Conservation (phyloP, 306 rosid species). For the Corylus avellana region DNA sequence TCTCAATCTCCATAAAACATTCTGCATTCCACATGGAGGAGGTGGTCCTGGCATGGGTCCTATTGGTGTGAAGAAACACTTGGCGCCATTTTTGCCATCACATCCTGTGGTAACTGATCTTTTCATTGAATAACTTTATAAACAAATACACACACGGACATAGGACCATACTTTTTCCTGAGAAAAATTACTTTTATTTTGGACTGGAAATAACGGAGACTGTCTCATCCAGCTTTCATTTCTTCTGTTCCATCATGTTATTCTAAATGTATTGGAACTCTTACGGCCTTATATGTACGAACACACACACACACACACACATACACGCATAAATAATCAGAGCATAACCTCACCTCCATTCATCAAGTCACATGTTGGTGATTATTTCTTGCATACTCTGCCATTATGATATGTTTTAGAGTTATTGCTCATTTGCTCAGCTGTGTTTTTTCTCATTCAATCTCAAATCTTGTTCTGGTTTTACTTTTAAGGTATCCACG, state of each 20-base stretch:
- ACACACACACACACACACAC: background rate
- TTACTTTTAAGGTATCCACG: conserved; percentile 61
- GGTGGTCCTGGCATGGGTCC: conserved; percentile 99
- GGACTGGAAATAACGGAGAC: background rate
- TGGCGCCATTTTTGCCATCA: conserved; percentile 97
- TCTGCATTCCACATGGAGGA: conserved; percentile 99
- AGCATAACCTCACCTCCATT: background rate
- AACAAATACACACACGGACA: background rate
- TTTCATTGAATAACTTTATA: conserved; percentile 8
- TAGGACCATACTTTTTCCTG: conserved; percentile 5
- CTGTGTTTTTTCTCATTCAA: background rate
- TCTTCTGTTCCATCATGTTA: background rate
- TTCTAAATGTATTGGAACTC: background rate
- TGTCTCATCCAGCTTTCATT: background rate
- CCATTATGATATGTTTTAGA: background rate
- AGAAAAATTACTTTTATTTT: background rate
- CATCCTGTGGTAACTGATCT: conserved; percentile 84
- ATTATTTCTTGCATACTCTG: background rate
- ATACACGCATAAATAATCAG: background rate
- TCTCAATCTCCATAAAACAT: conserved; percentile 99
- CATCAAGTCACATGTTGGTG: background rate
- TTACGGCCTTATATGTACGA: background rate
- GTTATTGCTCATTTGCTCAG: background rate
- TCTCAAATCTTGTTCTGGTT: conserved; percentile 1
- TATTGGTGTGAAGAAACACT: conserved; percentile 98